Evolutionary conservation across 495 filamentous ascomycete genomes (phyloP).

Genomic region (Lineolata rhizophorae): DNA sequence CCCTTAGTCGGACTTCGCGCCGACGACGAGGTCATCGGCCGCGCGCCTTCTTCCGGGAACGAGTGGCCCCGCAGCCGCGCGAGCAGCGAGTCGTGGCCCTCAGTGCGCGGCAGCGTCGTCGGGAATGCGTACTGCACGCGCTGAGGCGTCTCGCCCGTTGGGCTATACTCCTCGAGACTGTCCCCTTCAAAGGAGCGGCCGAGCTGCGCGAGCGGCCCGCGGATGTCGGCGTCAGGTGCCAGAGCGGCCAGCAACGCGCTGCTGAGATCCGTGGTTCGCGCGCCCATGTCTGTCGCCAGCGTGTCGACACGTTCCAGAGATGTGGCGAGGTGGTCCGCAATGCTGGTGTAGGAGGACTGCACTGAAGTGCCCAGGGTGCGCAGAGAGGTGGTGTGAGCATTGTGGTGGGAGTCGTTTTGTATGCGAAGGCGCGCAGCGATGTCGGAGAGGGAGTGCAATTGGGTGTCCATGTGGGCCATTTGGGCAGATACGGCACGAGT

Average conservation of each 20-base stretch:
- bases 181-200: slow-evolving; percentile 37
- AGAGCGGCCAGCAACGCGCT: slow-evolving; percentile 35
- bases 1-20: slow-evolving; percentile 16
- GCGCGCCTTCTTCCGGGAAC: slow-evolving; percentile 1
- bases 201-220: slow-evolving; percentile 46
- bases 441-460: slow-evolving; percentile 76
- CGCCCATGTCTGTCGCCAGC: slow-evolving; percentile 39
- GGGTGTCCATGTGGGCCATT: slow-evolving; percentile 59
- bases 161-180: slow-evolving; percentile 49
- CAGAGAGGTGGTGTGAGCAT: slow-evolving; percentile 39
- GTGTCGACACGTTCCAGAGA: slow-evolving; percentile 32
- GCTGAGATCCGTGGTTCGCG: slow-evolving; percentile 28
- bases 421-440: slow-evolving; percentile 69
- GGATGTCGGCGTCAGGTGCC: slow-evolving; percentile 23
- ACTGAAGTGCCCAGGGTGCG: slow-evolving; percentile 37
- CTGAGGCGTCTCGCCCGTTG: slow-evolving; percentile 70
- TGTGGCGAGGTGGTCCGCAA: slow-evolving; percentile 39
- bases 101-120: slow-evolving; percentile 52
- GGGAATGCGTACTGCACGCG: slow-evolving; percentile 59
- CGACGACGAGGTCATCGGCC: slow-evolving; percentile 3
- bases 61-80: slow-evolving; percentile 25
- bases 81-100: slow-evolving; percentile 43
- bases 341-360: slow-evolving; percentile 42
- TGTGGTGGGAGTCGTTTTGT: slow-evolving; percentile 57
- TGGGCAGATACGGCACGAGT: slow-evolving; percentile 78